Percentiles rank a stretch among this genome's conserved stretches.
These are phyloP conservation scores for Flaveria ramosissima DNA, from an alignment of 129 eudicot genomes.

Conservation along the genomic window DNA sequence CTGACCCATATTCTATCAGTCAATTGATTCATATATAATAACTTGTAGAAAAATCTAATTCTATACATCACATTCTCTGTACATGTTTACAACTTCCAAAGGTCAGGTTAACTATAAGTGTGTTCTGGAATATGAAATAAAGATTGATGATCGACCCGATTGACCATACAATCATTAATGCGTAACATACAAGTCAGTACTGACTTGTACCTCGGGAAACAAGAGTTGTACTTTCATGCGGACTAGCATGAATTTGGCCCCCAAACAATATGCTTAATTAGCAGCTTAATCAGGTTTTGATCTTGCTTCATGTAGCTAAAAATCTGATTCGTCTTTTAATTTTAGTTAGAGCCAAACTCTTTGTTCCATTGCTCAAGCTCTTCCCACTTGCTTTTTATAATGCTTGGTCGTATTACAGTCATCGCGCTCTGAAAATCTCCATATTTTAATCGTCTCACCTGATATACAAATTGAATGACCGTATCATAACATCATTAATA, in stretches of 20 bases:
- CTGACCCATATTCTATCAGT: background rate
- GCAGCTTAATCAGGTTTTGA: slow-evolving; percentile 6
- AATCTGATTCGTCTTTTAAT: background rate
- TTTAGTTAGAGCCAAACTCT: slow-evolving; percentile 80
- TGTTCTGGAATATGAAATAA: slow-evolving; percentile 17
- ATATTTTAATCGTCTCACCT: slow-evolving; percentile 71
- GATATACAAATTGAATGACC: background rate
- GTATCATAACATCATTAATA: background rate
- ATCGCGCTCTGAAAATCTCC: slow-evolving; percentile 87
- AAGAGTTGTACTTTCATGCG: slow-evolving; percentile 9
- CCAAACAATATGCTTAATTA: background rate
- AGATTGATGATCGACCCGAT: background rate
- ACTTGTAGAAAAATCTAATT: no score
- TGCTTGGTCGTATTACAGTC: slow-evolving; percentile 88
- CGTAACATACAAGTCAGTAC: background rate
- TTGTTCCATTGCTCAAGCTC: slow-evolving; percentile 94
- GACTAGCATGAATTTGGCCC: background rate
- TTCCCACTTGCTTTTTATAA: slow-evolving; percentile 83
- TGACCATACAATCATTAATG: slow-evolving; percentile 7
- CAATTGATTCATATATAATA: background rate
- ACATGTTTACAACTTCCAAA: slow-evolving; percentile 14
- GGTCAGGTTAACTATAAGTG: background rate
- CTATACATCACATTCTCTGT: slow-evolving; percentile 5
- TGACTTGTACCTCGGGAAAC: slow-evolving; percentile 8
- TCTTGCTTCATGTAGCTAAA: slow-evolving; percentile 17